Base-by-base conservation (phyloP, 257 asterid species). In the Sherardia arvensis region DNA sequence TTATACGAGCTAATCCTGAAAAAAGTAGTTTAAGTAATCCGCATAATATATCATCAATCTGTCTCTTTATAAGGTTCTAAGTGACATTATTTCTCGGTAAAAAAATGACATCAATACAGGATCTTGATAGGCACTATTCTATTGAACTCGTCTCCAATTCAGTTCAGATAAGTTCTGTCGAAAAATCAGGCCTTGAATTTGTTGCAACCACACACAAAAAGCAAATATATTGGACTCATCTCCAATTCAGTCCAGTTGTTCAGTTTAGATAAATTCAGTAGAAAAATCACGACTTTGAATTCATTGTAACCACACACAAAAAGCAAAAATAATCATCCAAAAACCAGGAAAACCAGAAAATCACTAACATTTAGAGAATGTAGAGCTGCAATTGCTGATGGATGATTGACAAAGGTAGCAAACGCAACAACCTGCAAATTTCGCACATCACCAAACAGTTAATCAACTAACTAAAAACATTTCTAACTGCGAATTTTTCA, bases 361-460 rank as follows among this genome's bases (percentile, higher is more conserved):
- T 32, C 7, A 64, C 96, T 86, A 73, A 93, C 99, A 73, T 90
- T 90, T 69, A 93, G 71, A 29, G 97, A 73, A 70, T 87, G 90
- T 71, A 93, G 79, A 18, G 95, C 87, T 62, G 91, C 85, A 86
- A 89, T 74, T 59, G 99, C 99, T 40, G 96, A 80, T 73, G 74
- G 97, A 75, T 82, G 97, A 81, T 87, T 86, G 27, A 81, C 79
- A 77, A 93, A 93, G 63, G 91, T 93, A 47, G 97, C 99, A 83
- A 90, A 93, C 29, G 99, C 99, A 71, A 89, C 99, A 59, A 90
- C 99, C 99, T 92, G 84, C 61, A 69, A 72, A 54, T 60, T 49
- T 27, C 36, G 34, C 29, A 43, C 20, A 43, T 15, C 34, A 70
- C 18, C n/a, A 55, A 57, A 49, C 56, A 49, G 27, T 49, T 49